Percentiles rank a stretch among this genome's conserved stretches.
Conservation (phyloP, 495 filamentous ascomycete genomes). For the Aspergillus biplanus region DNA sequence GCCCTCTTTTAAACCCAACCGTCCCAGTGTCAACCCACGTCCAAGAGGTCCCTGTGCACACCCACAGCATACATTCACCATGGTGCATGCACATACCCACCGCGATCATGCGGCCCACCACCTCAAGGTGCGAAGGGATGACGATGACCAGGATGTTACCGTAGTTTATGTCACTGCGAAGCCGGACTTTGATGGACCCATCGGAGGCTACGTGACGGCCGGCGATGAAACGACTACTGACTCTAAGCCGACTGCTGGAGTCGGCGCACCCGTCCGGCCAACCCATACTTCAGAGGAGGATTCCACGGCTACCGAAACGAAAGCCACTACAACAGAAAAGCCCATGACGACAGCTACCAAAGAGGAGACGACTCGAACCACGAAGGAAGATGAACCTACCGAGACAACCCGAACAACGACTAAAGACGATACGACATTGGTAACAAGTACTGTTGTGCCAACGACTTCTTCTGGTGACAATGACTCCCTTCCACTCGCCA, state of each 20-base stretch:
- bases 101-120: constrained; percentile 34
- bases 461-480: constrained; percentile 30
- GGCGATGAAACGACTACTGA: constrained; percentile 20
- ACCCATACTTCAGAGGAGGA: constrained; percentile 26
- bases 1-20: background rate
- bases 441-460: constrained; percentile 23
- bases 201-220: constrained; percentile 58
- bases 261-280: constrained; percentile 27
- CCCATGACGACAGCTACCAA: constrained; percentile 12
- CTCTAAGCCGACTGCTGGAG: constrained; percentile 17
- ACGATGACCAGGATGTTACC: constrained; percentile 23
- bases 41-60: background rate
- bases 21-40: background rate
- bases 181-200: constrained; percentile 57
- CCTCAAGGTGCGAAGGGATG: constrained; percentile 22
- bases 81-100: constrained; percentile 32
- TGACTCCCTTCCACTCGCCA: constrained; percentile 22
- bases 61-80: constrained; percentile 20
- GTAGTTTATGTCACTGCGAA: constrained; percentile 60
- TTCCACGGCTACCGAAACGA: constrained; percentile 15
- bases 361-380: constrained; percentile 23
- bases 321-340: constrained; percentile 18
- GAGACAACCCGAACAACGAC: constrained; percentile 29
- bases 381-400: constrained; percentile 18
- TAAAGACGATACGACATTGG: constrained; percentile 9